Evolutionary conservation across 2,329 filamentous ascomycete species (phyloP), one percentile per base, ranked within the genome.

Genomic region (Diaporthe capsici): DNA sequence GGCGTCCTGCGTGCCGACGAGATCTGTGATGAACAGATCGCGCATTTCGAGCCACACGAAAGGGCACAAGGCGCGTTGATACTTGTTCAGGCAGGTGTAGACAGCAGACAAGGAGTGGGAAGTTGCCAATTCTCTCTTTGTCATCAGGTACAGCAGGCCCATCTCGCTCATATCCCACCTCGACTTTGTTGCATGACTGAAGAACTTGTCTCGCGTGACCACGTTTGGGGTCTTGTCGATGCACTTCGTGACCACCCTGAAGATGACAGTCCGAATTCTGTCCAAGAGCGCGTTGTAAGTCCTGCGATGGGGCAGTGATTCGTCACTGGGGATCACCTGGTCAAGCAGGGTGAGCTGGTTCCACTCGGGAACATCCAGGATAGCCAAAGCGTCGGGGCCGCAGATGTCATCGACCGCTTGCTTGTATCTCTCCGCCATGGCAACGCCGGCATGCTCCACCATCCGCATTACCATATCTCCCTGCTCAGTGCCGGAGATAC

Each of bases 401-500:
- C 78, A 80, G 37, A 88, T 81, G 28, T 81, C 77, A 13, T 82
- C 78, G 63, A 82, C 75, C 4, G 79, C 78, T 28, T 31, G 77
- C 15, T 72, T 78, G 22, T 91, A 83, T 10, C 90, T 85, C 13
- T 88, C 87, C 2, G 87, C 81, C 55, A 93, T 85, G 12, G 84
- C 85, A 37, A 87, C 86, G 31, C 89, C 88, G 10, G 91, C 90
- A 79, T 92, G 90, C 61, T 82, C 82, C 12, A 84, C 75, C 42
- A 74, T 76, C 4, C 67, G 74, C 20, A 57, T 63, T n/a, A 76
- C 71, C 9, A 49, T 49, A 31, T 77, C 76, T n/a, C 39, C 25
- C 34, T 53, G 42, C 12, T 77, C 74, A 2, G 76, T 74, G 9
- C 74, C 76, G 6, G 71, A 67, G 44, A 77, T 72, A 25, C 63